Conservation (phyloP, 164 flowering plant species). For the Vitis riparia region DNA sequence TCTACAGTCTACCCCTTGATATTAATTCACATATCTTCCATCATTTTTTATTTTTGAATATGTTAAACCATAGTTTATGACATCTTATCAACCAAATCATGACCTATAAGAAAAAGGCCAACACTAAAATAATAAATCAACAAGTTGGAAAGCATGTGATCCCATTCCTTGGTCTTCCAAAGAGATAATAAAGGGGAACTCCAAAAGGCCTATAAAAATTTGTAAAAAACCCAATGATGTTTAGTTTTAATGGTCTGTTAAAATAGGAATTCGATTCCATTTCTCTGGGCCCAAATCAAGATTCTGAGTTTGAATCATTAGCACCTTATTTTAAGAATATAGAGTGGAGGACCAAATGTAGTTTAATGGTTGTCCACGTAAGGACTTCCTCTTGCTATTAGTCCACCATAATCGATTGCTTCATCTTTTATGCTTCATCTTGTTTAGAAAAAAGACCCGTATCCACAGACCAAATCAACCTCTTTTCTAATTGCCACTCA, state of each 20-base stretch:
- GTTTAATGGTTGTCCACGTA: neutral
- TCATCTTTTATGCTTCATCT: neutral
- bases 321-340: neutral
- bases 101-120: neutral
- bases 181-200: constrained; percentile 5
- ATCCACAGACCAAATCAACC: no score
- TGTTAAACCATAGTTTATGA: no score
- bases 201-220: constrained; percentile 2
- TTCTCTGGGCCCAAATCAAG: constrained; percentile 6
- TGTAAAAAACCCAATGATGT: neutral
- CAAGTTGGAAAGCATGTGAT: constrained; percentile 8
- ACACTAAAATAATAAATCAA: neutral
- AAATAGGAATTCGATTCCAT: constrained; percentile 16
- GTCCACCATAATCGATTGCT: neutral
- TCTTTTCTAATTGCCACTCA: no score
- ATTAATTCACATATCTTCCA: neutral
- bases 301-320: neutral
- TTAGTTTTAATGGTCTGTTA: neutral
- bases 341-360: neutral
- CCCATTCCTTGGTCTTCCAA: constrained; percentile 1
- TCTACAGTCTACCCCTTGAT: neutral
- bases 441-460: neutral
- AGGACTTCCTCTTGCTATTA: neutral
- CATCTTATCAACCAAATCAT: neutral
- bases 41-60: no score